Evolutionary conservation across 2,329 filamentous ascomycete species (phyloP), one percentile per base, ranked within the genome.

Genomic region (Aquanectria penicillioides): DNA sequence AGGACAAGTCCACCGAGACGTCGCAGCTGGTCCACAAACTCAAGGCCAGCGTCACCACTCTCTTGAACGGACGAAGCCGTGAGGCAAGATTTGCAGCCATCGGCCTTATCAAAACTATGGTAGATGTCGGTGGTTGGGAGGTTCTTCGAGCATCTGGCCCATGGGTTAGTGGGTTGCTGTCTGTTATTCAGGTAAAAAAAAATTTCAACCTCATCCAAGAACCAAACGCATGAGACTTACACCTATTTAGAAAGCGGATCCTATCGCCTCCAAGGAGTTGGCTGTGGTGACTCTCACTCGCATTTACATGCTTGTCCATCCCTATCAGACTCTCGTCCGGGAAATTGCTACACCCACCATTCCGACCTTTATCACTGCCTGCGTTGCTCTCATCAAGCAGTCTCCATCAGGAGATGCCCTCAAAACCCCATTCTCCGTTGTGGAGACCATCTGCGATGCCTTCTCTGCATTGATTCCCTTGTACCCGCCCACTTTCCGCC

Each of bases 271-370:
- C 28, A 96, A 95, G 72, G 90, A 90, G 72, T 76, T 97, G 57
- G 87, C 86, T 65, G 81, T 97, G 46, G 85, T 95, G 61, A 87
- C 91, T 12, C 79, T 97, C 61, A 91, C 91, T 17, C 89, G 91
- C 70, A 93, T 97, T 66, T 97, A 95, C 77, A 84, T 88, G 66
- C 84, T 95, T 29, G 90, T 94, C 34, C 91, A 93, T 71, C 87
- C 89, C 31, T 93, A 93, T 71, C 92, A 90, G 59, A 95, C 92
- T 8, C 81, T 97, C 50, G 83, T 94, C 38, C 86, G 94, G 67
- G 94, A 97, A 73, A 92, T 97, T 60, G 94, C 91, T 1, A 97
- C 93, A 0, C 93, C 93, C 3, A 91, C 87, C 3, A 79, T 97
- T 17, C 87, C 92, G 2, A 79, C 84, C 2, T 97, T 94, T 69